phyloP scores from a whole-genome alignment of 2,329 filamentous ascomycete species.

The Pseudogymnoascus sp. region DNA sequence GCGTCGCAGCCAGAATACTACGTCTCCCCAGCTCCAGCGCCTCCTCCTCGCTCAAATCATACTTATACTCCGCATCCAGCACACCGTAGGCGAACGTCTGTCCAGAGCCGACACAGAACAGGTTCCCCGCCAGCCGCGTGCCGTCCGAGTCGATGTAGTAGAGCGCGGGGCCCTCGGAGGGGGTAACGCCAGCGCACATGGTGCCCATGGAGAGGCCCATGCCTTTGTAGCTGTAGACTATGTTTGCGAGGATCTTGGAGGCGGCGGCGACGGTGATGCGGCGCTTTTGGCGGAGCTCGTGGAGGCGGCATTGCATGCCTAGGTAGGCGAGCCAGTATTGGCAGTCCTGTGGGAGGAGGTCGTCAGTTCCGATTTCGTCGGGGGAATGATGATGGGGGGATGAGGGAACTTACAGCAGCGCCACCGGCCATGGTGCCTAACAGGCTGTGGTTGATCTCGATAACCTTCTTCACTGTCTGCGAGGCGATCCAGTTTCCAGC shows the following conservation, averaged over 20 bases:
- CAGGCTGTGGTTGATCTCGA: slow-evolving; percentile 92
- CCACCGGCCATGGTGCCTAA: slow-evolving; percentile 97
- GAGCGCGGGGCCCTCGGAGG: slow-evolving; percentile 89
- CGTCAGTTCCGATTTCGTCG: not conserved
- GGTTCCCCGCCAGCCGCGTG: slow-evolving; percentile 82
- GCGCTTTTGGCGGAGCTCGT: slow-evolving; percentile 98
- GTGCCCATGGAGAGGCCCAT: slow-evolving; percentile 99
- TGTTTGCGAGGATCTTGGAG: slow-evolving; percentile 95
- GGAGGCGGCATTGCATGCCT: slow-evolving; percentile 96
- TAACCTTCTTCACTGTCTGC: slow-evolving; percentile 99
- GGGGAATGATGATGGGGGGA: not conserved
- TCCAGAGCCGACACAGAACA: slow-evolving; percentile 96
- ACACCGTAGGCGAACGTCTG: slow-evolving; percentile 99
- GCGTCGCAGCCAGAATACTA: slow-evolving; percentile 91
- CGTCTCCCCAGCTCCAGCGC: slow-evolving; percentile 84
- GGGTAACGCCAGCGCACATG: slow-evolving; percentile 96
- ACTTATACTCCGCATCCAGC: slow-evolving; percentile 88
- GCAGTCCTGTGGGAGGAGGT: slow-evolving; percentile 58
- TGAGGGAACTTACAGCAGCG: slow-evolving; percentile 59
- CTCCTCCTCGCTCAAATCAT: slow-evolving; percentile 79
- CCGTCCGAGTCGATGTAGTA: slow-evolving; percentile 99
- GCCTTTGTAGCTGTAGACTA: slow-evolving; percentile 97
- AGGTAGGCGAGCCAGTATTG: slow-evolving; percentile 99
- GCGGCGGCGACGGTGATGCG: slow-evolving; percentile 96
- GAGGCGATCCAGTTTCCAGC: slow-evolving; percentile 99